phyloP scores from a whole-genome alignment of 805 yeast genomes.

The Sporopachydermia quercuum region DNA sequence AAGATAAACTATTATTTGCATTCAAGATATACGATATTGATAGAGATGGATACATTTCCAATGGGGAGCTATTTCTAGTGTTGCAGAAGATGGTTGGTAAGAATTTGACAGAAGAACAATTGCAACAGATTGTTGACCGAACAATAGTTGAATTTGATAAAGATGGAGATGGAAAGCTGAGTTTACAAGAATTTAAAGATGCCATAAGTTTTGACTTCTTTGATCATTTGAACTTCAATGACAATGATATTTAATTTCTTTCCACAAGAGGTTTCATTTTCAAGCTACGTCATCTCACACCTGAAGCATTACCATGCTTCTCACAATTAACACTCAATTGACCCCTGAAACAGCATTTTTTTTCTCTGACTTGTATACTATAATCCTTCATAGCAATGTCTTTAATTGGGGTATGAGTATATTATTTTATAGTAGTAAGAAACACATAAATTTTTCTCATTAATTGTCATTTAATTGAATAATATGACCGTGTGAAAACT shows the following conservation, averaged over 20 bases:
- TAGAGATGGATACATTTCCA: constrained; percentile 85
- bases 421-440: no score
- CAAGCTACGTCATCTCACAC: neutral
- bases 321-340: no score
- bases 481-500: no score
- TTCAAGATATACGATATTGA: constrained; percentile 93
- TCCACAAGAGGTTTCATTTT: neutral
- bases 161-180: constrained; percentile 77
- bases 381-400: no score
- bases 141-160: constrained; percentile 85
- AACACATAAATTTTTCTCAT: no score
- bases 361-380: no score
- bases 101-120: constrained; percentile 69
- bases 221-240: constrained; percentile 19
- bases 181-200: constrained; percentile 72
- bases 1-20: constrained; percentile 77
- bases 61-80: constrained; percentile 87
- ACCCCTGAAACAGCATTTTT: no score
- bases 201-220: constrained; percentile 27
- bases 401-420: no score
- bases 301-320: no score
- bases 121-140: constrained; percentile 94
- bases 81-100: constrained; percentile 95
- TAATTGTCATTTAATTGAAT: no score
- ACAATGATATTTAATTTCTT: constrained; percentile 8